Base-by-base conservation (phyloP, 495 filamentous ascomycete genomes). In the Hyaloscypha finlandica region DNA sequence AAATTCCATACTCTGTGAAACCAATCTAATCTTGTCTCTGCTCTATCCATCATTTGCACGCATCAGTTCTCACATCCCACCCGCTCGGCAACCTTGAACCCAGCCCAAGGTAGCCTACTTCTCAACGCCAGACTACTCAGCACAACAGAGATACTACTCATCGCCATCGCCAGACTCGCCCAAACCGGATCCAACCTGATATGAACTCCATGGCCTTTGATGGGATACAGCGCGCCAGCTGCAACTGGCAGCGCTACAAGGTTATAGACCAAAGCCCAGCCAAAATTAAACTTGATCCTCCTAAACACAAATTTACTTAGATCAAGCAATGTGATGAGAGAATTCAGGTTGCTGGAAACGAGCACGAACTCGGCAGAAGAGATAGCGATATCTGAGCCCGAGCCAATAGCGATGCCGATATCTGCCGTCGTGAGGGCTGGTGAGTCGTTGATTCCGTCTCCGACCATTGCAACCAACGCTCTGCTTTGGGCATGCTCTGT, bases 201-300 rank as follows among this genome's bases (percentile, higher is more conserved):
- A 57, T 88, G 83, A 31, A 74, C 73, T 29, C 86, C 83, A 19
- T 12, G 75, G 57, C 76, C 84, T 12, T 78, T 76, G 54, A 92
- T 80, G 0, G 92, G 88, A 74, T 93, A 96, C 11, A 96, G 78
- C 14, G 88, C 87, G 2, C 93, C 93, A 2, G 92, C 93, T 3
- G 93, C 92, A 52, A 97, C 80, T 3, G 93, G 93, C n/a, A 97
- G 76, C 4, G 91, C 86, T 55, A 89, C 74, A 11, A 89, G 60
- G 71, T 97, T 97, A 73, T 97, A 97, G 3, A 96, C 77, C n/a
- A 92, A 76, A 3, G 93, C 93, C 93, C 93, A 97, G 32, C 76
- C 85, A 74, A 97, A 97, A 72, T 97, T 97, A 79, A 95, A 83
- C 74, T 88, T 89, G 69, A 97, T 89, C 19, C 93, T 81, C 37